Evolutionary conservation across 148 eudicot species (phyloP).

Genomic region (Camellia granthamiana): DNA sequence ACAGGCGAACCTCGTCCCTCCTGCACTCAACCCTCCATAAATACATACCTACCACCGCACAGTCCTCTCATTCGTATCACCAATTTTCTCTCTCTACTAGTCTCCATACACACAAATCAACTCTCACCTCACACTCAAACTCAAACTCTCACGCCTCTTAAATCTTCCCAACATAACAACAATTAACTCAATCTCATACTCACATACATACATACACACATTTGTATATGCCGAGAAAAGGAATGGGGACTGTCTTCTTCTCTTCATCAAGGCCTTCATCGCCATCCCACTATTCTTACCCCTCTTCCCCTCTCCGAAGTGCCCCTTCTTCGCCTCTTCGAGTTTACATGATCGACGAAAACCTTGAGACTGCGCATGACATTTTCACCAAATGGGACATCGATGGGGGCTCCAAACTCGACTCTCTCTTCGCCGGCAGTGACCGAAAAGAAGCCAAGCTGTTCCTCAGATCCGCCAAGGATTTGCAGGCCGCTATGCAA

Average conservation of each 20-base stretch:
- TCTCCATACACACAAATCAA: neutral
- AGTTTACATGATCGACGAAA: slow-evolving; percentile 37
- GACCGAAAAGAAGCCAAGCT: slow-evolving; percentile 38
- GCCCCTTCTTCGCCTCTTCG: neutral
- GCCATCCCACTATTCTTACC: neutral
- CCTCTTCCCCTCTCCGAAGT: neutral
- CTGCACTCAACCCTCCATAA: no score
- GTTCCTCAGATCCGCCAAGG: slow-evolving; percentile 41
- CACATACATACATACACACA: neutral
- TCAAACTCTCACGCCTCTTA: neutral
- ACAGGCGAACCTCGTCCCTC: neutral
- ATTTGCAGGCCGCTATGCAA: slow-evolving; percentile 47
- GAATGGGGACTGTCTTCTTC: neutral
- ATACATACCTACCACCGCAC: no score
- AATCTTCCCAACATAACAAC: neutral
- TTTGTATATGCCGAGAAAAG: neutral
- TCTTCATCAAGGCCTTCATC: neutral
- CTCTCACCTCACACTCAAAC: neutral
- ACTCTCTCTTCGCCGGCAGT: slow-evolving; percentile 39
- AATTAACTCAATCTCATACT: neutral
- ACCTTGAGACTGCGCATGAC: slow-evolving; percentile 40
- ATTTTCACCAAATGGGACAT: slow-evolving; percentile 48
- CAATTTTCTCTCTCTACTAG: neutral
- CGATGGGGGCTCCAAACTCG: slow-evolving; percentile 23
- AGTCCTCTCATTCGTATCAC: neutral